A percentile compares a stretch with the other conserved stretches of the same genome.
Evolutionary conservation across 495 filamentous ascomycete species (phyloP).

Genomic region (Cudoniella acicularis): DNA sequence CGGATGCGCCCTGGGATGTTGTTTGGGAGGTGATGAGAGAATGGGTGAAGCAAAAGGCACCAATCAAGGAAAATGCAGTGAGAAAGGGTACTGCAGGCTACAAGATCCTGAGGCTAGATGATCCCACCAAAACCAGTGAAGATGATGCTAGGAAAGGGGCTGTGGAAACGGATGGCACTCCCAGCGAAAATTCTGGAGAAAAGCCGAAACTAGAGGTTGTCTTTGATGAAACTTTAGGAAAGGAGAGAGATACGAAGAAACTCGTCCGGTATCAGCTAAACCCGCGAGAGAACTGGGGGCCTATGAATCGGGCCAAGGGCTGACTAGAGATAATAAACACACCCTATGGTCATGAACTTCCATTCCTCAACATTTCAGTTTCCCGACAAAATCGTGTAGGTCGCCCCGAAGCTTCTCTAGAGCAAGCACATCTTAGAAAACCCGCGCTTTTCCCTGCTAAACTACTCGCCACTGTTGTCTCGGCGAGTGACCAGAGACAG

Average conservation of each 20-base stretch:
- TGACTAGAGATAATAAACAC: not conserved
- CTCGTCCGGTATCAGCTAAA: conserved; percentile 84
- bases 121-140: conserved; percentile 17
- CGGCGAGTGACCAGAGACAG: no score
- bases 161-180: not conserved
- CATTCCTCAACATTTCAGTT: no score
- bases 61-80: conserved; percentile 67
- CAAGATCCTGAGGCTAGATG: conserved; percentile 42
- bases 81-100: conserved; percentile 65
- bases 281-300: conserved; percentile 89
- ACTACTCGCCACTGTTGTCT: no score
- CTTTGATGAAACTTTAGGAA: conserved; percentile 79
- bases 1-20: conserved; percentile 81
- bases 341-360: no score
- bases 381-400: no score
- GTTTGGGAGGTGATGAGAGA: conserved; percentile 94
- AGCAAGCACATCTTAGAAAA: no score
- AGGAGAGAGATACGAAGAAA: conserved; percentile 55
- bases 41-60: conserved; percentile 75
- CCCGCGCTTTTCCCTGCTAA: no score
- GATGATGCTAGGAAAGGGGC: conserved; percentile 11
- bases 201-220: conserved; percentile 53
- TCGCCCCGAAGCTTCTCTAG: no score
- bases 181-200: conserved; percentile 5
- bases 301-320: conserved; percentile 71